phyloP scores from a whole-genome alignment of 2,329 filamentous ascomycete genomes.

The Triangularia verruculosa region DNA sequence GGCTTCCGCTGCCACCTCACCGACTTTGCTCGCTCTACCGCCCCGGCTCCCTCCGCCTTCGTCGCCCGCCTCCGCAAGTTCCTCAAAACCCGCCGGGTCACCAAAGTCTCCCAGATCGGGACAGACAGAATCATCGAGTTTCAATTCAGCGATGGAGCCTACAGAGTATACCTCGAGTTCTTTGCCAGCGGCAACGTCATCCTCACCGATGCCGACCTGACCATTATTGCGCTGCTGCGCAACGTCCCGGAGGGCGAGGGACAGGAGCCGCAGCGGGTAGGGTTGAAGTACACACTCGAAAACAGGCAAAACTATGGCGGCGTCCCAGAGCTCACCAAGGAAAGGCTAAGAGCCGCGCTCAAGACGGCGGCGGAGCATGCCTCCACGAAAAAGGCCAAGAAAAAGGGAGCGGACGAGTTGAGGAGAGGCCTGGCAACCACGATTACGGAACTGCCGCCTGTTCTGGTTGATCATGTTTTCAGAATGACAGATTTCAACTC shows the following conservation, averaged over 20 bases:
- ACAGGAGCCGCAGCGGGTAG: conserved; percentile 78
- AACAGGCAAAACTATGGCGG: conserved; percentile 81
- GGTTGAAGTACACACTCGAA: conserved; percentile 73
- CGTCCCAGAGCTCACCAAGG: conserved; percentile 69
- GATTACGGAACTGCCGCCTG: conserved; percentile 84
- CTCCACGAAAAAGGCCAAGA: conserved; percentile 64
- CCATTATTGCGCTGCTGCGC: conserved; percentile 76
- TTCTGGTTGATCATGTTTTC: conserved; percentile 84
- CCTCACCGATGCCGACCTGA: conserved; percentile 79
- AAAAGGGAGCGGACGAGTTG: conserved; percentile 70
- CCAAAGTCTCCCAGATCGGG: conserved; percentile 77
- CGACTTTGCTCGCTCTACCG: conserved; percentile 82
- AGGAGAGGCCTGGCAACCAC: conserved; percentile 77
- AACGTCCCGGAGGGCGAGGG: conserved; percentile 77
- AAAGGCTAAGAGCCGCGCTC: conserved; percentile 68
- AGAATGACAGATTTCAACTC: conserved; percentile 67
- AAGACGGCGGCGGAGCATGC: conserved; percentile 51
- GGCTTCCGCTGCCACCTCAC: conserved; percentile 96
- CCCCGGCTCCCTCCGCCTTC: conserved; percentile 79
- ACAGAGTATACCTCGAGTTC: conserved; percentile 88
- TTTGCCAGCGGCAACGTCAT: conserved; percentile 96
- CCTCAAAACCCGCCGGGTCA: conserved; percentile 82
- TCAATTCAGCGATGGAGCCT: conserved; percentile 86
- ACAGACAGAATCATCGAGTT: conserved; percentile 93
- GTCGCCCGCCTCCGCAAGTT: conserved; percentile 82